Evolutionary conservation across 2,329 filamentous ascomycete species (phyloP).

Genomic region (Botrytis porri): DNA sequence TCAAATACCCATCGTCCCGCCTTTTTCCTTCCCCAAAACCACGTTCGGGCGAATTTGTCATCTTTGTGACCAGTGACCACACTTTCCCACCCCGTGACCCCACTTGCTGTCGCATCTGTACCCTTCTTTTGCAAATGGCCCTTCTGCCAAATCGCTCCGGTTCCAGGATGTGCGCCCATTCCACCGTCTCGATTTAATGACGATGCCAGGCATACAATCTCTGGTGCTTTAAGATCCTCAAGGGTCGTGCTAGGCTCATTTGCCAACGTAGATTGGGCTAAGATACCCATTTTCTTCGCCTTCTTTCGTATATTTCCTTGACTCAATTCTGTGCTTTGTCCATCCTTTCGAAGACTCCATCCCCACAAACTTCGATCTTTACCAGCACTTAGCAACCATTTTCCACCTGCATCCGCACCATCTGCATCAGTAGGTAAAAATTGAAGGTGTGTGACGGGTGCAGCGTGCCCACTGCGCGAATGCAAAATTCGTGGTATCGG

Average conservation of each 20-base stretch:
- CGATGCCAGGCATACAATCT: conserved; percentile 87
- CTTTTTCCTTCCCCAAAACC: conserved; percentile 96
- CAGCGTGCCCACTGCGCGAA: conserved; percentile 82
- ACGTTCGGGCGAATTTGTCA: conserved; percentile 83
- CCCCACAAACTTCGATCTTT: conserved; percentile 92
- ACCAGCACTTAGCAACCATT: conserved; percentile 90
- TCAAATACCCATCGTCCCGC: conserved; percentile 91
- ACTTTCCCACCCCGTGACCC: conserved; percentile 93
- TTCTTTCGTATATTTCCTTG: conserved; percentile 87
- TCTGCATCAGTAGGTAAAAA: conserved; percentile 90
- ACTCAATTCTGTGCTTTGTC: conserved; percentile 88
- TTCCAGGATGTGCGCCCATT: conserved; percentile 78
- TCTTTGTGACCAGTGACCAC: conserved; percentile 88
- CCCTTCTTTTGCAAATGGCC: conserved; percentile 54
- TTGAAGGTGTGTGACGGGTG: conserved; percentile 74
- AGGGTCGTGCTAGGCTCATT: conserved; percentile 62
- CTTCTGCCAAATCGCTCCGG: conserved; percentile 81
- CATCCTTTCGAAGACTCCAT: conserved; percentile 91
- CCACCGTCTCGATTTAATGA: conserved; percentile 93
- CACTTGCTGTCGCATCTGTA: conserved; percentile 68
- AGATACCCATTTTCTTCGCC: conserved; percentile 79
- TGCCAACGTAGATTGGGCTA: conserved; percentile 54
- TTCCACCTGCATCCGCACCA: conserved; percentile 81
- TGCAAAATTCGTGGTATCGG: conserved; percentile 83
- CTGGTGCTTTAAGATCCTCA: conserved; percentile 80